Conservation (phyloP, 306 rosid genomes). For the Gastrolobium villosum region DNA sequence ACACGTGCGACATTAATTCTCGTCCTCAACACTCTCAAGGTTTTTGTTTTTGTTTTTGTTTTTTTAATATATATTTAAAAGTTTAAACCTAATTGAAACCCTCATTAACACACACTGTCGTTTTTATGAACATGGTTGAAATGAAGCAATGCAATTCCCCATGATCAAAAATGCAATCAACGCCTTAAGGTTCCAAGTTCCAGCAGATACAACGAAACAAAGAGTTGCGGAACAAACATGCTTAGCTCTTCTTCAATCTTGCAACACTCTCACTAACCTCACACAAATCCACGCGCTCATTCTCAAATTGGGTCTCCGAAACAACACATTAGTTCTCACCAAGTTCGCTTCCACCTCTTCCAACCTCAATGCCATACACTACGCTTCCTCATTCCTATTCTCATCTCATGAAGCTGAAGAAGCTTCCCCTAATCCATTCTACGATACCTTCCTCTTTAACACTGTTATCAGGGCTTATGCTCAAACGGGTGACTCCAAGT, state of each 20-base stretch:
- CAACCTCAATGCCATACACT: constrained; percentile 57
- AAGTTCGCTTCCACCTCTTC: constrained; percentile 82
- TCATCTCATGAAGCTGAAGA: constrained; percentile 13
- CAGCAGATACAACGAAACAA: constrained; percentile 41
- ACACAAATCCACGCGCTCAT: constrained; percentile 71
- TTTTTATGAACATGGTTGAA: background rate
- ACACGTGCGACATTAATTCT: background rate
- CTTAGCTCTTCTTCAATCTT: constrained; percentile 63
- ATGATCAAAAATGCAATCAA: constrained; percentile 23
- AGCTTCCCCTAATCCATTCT: constrained; percentile 50
- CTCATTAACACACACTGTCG: too few relatives aligned
- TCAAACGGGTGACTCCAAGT: constrained; percentile 59
- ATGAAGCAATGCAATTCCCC: constrained; percentile 51
- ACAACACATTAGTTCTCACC: constrained; percentile 84
- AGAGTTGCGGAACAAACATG: constrained; percentile 81
- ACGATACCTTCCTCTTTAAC: constrained; percentile 80
- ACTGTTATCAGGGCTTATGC: constrained; percentile 82
- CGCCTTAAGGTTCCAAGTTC: constrained; percentile 40
- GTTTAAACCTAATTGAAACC: too few relatives aligned
- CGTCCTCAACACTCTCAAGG: too few relatives aligned
- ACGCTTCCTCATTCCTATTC: constrained; percentile 74
- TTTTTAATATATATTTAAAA: too few relatives aligned
- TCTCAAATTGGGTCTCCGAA: constrained; percentile 72
- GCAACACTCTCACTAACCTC: constrained; percentile 57
- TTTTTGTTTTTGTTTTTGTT: too few relatives aligned